These are phyloP conservation scores for Tephrocybe sp. DNA, from an alignment of 768 basidiomycete genomes.

Conservation along the genomic window DNA sequence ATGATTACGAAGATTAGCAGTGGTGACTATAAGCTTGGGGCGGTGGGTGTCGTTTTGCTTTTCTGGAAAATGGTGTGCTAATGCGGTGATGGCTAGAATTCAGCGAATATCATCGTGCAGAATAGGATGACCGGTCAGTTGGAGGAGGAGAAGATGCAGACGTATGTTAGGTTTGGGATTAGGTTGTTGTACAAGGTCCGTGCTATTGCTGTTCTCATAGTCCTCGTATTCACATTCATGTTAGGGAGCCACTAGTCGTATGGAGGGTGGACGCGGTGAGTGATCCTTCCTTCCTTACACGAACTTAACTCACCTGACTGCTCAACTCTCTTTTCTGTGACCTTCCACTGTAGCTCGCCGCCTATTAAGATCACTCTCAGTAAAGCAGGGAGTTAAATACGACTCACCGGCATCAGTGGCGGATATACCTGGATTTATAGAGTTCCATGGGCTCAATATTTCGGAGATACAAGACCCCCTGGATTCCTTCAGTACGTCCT, in stretches of 20 bases:
- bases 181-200: constrained; percentile 81
- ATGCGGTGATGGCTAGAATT: constrained; percentile 55
- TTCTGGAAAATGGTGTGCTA: not conserved
- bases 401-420: constrained; percentile 80
- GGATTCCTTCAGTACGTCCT: constrained; percentile 70
- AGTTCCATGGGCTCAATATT: constrained; percentile 83
- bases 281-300: constrained; percentile 4
- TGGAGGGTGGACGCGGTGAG: constrained; percentile 86
- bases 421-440: constrained; percentile 86
- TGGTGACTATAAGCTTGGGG: constrained; percentile 88
- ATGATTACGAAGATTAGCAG: constrained; percentile 82
- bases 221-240: not conserved
- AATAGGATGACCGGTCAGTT: constrained; percentile 88
- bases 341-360: constrained; percentile 50
- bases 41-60: constrained; percentile 47
- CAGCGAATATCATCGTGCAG: constrained; percentile 97
- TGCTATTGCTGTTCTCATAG: not conserved
- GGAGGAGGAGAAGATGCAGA: constrained; percentile 98
- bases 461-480: constrained; percentile 83
- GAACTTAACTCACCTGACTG: no score
- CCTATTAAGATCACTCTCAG: constrained; percentile 84
- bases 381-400: constrained; percentile 94
- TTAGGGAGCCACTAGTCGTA: constrained; percentile 77
- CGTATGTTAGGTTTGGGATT: constrained; percentile 90
- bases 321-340: not conserved